Evolutionary conservation across 139 green algal species (phyloP).

Genomic region (Tetradesmus obliquus): DNA sequence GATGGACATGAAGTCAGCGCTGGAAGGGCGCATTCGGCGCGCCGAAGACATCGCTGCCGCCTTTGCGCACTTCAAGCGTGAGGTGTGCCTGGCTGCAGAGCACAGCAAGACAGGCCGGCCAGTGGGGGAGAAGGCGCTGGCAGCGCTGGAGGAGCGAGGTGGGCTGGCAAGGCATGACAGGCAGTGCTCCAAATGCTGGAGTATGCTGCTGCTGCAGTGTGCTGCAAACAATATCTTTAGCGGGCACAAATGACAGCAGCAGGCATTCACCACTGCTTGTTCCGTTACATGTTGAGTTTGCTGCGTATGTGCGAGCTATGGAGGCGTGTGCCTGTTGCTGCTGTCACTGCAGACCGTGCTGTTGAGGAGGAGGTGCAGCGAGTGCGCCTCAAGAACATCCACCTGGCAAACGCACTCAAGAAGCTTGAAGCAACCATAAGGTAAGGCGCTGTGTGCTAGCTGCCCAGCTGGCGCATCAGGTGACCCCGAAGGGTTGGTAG

Average conservation of each 20-base stretch:
- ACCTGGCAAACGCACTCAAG: constrained; percentile 62
- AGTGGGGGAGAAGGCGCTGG: constrained; percentile 64
- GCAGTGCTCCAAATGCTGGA: not conserved
- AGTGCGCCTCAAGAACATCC: constrained; percentile 77
- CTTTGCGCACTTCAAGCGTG: constrained; percentile 72
- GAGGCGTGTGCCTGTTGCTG: not conserved
- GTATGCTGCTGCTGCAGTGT: not conserved
- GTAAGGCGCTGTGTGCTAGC: constrained; percentile 51
- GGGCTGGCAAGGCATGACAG: not conserved
- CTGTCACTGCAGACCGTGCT: constrained; percentile 48
- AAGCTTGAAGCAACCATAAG: constrained; percentile 50
- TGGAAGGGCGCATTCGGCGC: constrained; percentile 67
- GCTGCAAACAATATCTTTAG: not conserved
- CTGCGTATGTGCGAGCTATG: too few species aligned
- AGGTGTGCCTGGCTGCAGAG: constrained; percentile 70
- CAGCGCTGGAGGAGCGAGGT: constrained; percentile 63
- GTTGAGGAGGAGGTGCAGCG: constrained; percentile 75
- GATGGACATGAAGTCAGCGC: constrained; percentile 46
- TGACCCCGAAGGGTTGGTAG: too few species aligned
- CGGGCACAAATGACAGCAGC: too few species aligned
- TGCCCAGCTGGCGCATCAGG: too few species aligned
- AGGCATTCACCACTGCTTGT: too few species aligned
- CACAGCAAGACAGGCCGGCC: constrained; percentile 62
- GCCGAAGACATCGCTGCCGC: constrained; percentile 69
- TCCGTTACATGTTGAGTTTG: too few species aligned